Evolutionary conservation across 805 yeast species (phyloP).

Genomic region (Zygosaccharomyces rouxii): DNA sequence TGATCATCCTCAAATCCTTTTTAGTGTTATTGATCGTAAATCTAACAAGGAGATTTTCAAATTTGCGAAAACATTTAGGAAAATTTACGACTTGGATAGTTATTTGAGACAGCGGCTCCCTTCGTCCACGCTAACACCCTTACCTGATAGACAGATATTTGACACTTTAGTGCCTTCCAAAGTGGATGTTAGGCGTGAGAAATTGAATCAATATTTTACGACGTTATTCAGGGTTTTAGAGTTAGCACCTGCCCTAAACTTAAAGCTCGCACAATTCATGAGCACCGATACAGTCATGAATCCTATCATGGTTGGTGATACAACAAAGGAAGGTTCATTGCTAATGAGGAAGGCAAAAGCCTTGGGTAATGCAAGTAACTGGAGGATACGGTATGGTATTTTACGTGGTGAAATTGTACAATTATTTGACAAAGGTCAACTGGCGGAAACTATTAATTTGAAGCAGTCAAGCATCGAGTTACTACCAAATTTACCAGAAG

Average conservation of each 20-base stretch:
- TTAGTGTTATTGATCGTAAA: constrained; percentile 60
- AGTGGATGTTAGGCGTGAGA: constrained; percentile 55
- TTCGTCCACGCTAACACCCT: constrained; percentile 44
- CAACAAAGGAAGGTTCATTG: constrained; percentile 59
- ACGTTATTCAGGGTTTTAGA: constrained; percentile 54
- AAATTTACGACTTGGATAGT: constrained; percentile 57
- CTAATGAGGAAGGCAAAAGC: constrained; percentile 53
- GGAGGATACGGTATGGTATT: constrained; percentile 70
- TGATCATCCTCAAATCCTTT: constrained; percentile 57
- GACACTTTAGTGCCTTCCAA: constrained; percentile 51
- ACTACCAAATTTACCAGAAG: constrained; percentile 35
- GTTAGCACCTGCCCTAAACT: constrained; percentile 49
- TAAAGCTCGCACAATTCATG: constrained; percentile 57
- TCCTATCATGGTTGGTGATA: constrained; percentile 49
- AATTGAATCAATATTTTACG: constrained; percentile 55
- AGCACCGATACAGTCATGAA: constrained; percentile 64
- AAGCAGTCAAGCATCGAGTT: constrained; percentile 39
- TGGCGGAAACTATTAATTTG: constrained; percentile 42
- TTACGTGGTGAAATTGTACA: constrained; percentile 56
- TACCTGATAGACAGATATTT: constrained; percentile 64
- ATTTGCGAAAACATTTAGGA: constrained; percentile 58
- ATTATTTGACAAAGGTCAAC: constrained; percentile 51
- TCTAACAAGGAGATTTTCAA: constrained; percentile 68
- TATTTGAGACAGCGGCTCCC: constrained; percentile 55
- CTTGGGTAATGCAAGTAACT: constrained; percentile 51